Conservation (phyloP, 108 stramenopile genomes). For the Nannochloropsis gaditana region DNA sequence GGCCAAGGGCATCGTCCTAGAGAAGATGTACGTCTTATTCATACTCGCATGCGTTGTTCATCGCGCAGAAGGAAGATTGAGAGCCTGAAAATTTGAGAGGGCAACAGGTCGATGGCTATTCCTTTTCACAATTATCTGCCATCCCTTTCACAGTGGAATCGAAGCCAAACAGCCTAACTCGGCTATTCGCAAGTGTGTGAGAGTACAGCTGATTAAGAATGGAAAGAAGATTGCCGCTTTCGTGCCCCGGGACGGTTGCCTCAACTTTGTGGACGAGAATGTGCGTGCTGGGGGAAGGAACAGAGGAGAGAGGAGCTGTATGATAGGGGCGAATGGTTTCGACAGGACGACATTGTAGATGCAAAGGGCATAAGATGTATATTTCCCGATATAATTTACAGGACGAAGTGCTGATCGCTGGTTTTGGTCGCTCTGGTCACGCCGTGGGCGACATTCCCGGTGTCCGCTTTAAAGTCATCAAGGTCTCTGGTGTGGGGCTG, state of each 20-base stretch:
- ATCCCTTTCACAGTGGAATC: slow-evolving; percentile 65
- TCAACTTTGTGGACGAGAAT: slow-evolving; percentile 99
- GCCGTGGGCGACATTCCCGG: slow-evolving; percentile 99
- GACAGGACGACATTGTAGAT: not conserved
- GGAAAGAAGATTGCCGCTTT: slow-evolving; percentile 99
- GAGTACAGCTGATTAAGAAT: slow-evolving; percentile 99
- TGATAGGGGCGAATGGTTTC: not conserved
- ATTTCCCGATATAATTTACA: not conserved
- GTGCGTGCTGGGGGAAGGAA: slow-evolving; percentile 18
- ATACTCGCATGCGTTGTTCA: not conserved
- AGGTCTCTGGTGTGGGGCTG: slow-evolving; percentile 99
- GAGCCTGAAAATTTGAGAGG: no score
- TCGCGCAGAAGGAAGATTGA: not conserved
- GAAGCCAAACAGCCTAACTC: slow-evolving; percentile 99
- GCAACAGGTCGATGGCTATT: not conserved
- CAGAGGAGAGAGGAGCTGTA: not conserved
- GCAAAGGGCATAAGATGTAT: not conserved
- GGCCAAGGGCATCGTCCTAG: slow-evolving; percentile 99
- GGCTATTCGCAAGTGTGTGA: slow-evolving; percentile 99
- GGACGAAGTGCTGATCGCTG: slow-evolving; percentile 99
- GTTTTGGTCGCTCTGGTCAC: slow-evolving; percentile 99
- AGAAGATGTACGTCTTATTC: slow-evolving; percentile 76
- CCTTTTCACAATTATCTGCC: not conserved
- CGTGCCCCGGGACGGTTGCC: slow-evolving; percentile 99
- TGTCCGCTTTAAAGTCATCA: slow-evolving; percentile 99